Percentiles rank a stretch among this genome's conserved stretches.
These are phyloP conservation scores for Limonium bicolor DNA, from an alignment of 148 eudicot genomes.

Conservation along the genomic window DNA sequence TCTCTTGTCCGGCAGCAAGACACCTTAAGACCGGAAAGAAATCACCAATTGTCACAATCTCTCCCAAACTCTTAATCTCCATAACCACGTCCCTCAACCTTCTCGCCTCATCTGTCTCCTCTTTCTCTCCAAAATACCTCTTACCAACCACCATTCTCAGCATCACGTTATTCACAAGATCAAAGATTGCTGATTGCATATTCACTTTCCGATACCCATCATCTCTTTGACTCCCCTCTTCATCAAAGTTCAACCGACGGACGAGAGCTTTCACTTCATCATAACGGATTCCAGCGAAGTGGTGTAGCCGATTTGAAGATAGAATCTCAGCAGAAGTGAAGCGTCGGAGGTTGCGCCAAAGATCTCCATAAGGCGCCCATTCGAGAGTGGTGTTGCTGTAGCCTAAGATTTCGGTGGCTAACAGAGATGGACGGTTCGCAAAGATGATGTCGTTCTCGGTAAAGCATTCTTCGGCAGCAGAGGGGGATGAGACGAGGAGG, in stretches of 20 bases:
- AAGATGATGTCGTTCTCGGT: slow-evolving; percentile 20
- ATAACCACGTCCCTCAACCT: slow-evolving; percentile 6
- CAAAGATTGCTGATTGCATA: slow-evolving; percentile 15
- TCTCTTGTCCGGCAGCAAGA: slow-evolving; percentile 1
- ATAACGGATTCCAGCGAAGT: slow-evolving; percentile 7
- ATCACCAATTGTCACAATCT: slow-evolving; percentile 3
- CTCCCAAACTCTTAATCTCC: slow-evolving; percentile 1
- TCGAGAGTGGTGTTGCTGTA: slow-evolving; percentile 20
- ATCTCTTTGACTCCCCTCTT: not conserved
- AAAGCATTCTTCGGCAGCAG: slow-evolving; percentile 21
- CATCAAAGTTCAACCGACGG: not conserved
- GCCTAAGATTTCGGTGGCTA: slow-evolving; percentile 18
- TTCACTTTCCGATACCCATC: slow-evolving; percentile 7
- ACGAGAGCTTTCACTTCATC: slow-evolving; percentile 12
- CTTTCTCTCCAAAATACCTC: slow-evolving; percentile 11
- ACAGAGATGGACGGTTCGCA: slow-evolving; percentile 23
- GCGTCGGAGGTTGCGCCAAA: slow-evolving; percentile 29
- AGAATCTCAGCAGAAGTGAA: slow-evolving; percentile 16
- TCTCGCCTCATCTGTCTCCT: slow-evolving; percentile 9
- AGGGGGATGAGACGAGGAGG: slow-evolving; percentile 29
- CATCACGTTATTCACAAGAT: slow-evolving; percentile 17
- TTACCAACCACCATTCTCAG: slow-evolving; percentile 29
- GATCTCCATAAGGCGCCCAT: slow-evolving; percentile 25
- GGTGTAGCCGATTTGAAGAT: slow-evolving; percentile 24
- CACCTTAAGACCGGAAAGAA: slow-evolving; percentile 16